Evolutionary conservation across 768 basidiomycete genomes (phyloP).

Genomic region (Lactarius vividus): DNA sequence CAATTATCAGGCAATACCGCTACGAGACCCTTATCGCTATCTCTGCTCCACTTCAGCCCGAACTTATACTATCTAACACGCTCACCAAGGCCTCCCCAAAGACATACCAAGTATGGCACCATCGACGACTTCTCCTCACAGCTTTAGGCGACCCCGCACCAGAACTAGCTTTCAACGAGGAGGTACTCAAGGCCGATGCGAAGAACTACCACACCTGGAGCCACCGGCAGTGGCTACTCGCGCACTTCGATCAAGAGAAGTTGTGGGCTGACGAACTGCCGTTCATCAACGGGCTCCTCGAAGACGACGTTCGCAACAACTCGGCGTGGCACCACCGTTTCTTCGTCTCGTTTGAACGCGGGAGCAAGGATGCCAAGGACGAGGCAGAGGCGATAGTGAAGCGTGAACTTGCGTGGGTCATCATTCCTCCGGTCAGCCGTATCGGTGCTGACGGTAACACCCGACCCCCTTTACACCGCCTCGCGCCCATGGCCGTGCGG

Average conservation of each 20-base stretch:
- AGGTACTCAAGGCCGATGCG: conserved; percentile 67
- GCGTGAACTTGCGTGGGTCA: conserved; percentile 75
- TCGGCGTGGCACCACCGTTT: conserved; percentile 97
- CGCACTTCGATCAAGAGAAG: conserved; percentile 72
- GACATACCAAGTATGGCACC: conserved; percentile 98
- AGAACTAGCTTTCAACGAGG: conserved; percentile 80
- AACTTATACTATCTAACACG: conserved; percentile 84
- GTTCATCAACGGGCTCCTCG: conserved; percentile 67
- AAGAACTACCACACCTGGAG: conserved; percentile 99
- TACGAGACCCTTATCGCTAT: conserved; percentile 79
- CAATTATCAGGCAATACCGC: conserved; percentile 79
- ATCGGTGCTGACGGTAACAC: conserved; percentile 2
- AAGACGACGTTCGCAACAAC: conserved; percentile 86
- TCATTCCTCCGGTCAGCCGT: conserved; percentile 8
- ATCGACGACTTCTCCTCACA: conserved; percentile 72
- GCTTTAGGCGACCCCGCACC: conserved; percentile 49
- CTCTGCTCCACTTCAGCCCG: conserved; percentile 63
- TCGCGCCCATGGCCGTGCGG: conserved; percentile 14
- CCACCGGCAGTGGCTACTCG: conserved; percentile 92
- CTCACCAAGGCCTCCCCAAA: conserved; percentile 83
- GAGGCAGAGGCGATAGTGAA: conserved; percentile 57
- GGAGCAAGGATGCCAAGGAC: conserved; percentile 58
- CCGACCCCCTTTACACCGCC: background rate
- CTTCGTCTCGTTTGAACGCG: conserved; percentile 77
- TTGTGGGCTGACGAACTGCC: conserved; percentile 75